Evolutionary conservation across 176 grass and related monocot species (phyloP).

Genomic region (Raddia guianensis): DNA sequence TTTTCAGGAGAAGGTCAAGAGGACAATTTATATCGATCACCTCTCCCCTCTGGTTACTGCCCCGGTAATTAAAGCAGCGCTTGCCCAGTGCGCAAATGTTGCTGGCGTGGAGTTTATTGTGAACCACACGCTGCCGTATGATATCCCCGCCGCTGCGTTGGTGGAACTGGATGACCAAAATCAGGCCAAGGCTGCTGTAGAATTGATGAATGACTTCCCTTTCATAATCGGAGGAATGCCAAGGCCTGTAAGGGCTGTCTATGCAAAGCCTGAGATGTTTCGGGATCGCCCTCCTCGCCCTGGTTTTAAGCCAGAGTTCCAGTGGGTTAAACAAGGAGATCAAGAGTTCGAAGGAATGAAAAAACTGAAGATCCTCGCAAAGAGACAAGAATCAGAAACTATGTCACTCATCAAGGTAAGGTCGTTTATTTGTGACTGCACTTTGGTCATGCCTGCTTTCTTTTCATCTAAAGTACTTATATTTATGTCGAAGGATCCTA

Average conservation of each 20-base stretch:
- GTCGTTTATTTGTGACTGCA: background rate
- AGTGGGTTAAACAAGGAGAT: constrained; percentile 43
- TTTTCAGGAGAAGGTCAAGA: constrained; percentile 54
- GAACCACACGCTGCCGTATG: constrained; percentile 57
- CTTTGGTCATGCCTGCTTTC: background rate
- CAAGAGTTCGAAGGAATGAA: constrained; percentile 39
- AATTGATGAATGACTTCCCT: constrained; percentile 54
- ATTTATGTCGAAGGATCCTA: background rate
- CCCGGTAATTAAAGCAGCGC: constrained; percentile 54
- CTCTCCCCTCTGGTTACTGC: constrained; percentile 58
- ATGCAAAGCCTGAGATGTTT: constrained; percentile 51
- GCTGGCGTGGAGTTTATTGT: constrained; percentile 55
- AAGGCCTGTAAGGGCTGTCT: constrained; percentile 51
- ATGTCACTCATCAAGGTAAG: constrained; percentile 65
- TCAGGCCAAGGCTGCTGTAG: constrained; percentile 44
- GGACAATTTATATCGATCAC: constrained; percentile 56
- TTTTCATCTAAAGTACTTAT: constrained; percentile 7
- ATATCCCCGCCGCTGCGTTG: constrained; percentile 50
- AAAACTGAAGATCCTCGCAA: constrained; percentile 45
- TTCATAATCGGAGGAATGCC: constrained; percentile 70
- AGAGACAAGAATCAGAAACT: constrained; percentile 56
- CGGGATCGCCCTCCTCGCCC: constrained; percentile 44
- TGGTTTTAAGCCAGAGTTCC: constrained; percentile 48
- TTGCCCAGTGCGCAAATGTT: constrained; percentile 58
- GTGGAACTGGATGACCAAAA: constrained; percentile 47